Percentiles rank a stretch among this genome's conserved stretches.
Evolutionary conservation across 2,329 filamentous ascomycete genomes (phyloP).

Genomic region (Diaporthe citri): DNA sequence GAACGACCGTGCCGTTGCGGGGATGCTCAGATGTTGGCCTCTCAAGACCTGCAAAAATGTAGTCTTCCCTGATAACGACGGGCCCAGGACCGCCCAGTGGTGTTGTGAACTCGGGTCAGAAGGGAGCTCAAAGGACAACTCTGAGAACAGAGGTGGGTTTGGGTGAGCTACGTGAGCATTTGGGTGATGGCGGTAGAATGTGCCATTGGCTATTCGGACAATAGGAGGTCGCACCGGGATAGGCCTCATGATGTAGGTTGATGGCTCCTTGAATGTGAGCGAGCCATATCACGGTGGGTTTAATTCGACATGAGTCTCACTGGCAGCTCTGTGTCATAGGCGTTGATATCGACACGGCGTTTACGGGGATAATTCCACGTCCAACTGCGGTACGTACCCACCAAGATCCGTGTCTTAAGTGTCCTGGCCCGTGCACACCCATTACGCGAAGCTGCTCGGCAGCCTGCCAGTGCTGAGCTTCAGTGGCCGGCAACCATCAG

Average conservation of each 20-base stretch:
- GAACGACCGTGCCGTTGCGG: conserved; percentile 80
- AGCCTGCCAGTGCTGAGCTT: conserved; percentile 38
- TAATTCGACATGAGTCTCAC: not conserved
- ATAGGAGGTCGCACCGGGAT: conserved; percentile 64
- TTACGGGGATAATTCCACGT: conserved; percentile 2
- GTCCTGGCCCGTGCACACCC: conserved; percentile 32
- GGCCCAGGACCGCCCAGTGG: conserved; percentile 88
- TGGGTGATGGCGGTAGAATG: conserved; percentile 85
- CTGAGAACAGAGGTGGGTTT: conserved; percentile 81
- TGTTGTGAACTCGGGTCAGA: conserved; percentile 64
- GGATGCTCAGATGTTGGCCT: conserved; percentile 81
- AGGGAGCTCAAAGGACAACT: conserved; percentile 78
- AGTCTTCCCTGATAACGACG: conserved; percentile 83
- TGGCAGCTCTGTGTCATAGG: not conserved
- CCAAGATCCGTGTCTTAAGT: not conserved
- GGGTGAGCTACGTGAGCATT: conserved; percentile 59
- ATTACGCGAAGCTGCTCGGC: conserved; percentile 40
- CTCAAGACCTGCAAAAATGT: conserved; percentile 84
- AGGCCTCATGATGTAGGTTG: conserved; percentile 50
- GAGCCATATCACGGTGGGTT: conserved; percentile 16
- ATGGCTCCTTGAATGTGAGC: not conserved
- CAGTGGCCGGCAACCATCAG: conserved; percentile 3
- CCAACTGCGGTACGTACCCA: not conserved
- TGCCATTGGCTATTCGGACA: conserved; percentile 81
- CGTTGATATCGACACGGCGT: not conserved